These are phyloP conservation scores for Fraxinus sp. DNA, from an alignment of 305 asterid species.

Conservation along the genomic window DNA sequence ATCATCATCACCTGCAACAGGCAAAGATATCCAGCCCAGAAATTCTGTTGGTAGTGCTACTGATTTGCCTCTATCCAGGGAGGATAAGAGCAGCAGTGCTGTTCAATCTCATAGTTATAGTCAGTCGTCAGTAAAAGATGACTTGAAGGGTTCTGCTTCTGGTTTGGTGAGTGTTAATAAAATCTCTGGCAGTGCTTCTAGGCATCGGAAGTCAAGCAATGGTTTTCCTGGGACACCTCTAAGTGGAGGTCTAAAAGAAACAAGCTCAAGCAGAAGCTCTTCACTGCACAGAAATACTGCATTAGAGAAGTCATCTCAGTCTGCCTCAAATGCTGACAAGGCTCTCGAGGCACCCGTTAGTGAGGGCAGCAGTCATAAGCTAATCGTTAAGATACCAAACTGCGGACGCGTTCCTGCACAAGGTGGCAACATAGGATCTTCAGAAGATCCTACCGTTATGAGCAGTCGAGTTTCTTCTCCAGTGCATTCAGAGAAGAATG, in stretches of 20 bases:
- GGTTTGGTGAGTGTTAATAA: slow-evolving; percentile 39
- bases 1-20: slow-evolving; percentile 40
- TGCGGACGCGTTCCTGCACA: slow-evolving; percentile 52
- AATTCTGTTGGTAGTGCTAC: slow-evolving; percentile 33
- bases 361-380: slow-evolving; percentile 50
- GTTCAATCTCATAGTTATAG: slow-evolving; percentile 46
- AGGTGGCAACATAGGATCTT: slow-evolving; percentile 46
- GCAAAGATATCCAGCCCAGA: slow-evolving; percentile 50
- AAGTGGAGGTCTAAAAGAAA: slow-evolving; percentile 52
- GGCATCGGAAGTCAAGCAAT: slow-evolving; percentile 34
- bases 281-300: slow-evolving; percentile 36
- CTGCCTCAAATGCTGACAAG: slow-evolving; percentile 38
- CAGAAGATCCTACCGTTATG: slow-evolving; percentile 47
- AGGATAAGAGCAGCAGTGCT: slow-evolving; percentile 55
- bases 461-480: slow-evolving; percentile 62
- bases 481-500: slow-evolving; percentile 41
- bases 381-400: slow-evolving; percentile 60
- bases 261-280: slow-evolving; percentile 37
- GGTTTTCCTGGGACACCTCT: slow-evolving; percentile 34
- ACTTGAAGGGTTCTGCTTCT: slow-evolving; percentile 40
- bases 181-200: slow-evolving; percentile 37
- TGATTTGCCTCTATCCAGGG: slow-evolving; percentile 46
- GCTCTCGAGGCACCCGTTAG: slow-evolving; percentile 34
- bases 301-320: slow-evolving; percentile 44
- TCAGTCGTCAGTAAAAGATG: slow-evolving; percentile 45